Percentiles rank a stretch among this genome's conserved stretches.
These are phyloP conservation scores for Bromus sterilis DNA, from an alignment of 176 grass and related monocot species.

Conservation along the genomic window DNA sequence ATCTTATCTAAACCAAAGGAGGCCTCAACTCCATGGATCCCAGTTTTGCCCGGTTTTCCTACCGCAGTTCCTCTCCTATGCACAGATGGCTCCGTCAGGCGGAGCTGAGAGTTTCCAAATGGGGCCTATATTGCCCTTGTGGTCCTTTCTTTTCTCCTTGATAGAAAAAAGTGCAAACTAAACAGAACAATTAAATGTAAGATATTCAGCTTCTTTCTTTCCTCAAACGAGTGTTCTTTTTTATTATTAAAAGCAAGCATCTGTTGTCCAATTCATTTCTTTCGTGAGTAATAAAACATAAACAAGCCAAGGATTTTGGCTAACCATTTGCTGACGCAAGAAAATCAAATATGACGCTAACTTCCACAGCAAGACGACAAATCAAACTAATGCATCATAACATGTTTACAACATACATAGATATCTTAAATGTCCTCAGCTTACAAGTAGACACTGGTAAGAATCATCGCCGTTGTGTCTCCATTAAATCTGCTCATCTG, in stretches of 20 bases:
- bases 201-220: neutral
- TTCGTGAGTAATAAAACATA: neutral
- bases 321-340: neutral
- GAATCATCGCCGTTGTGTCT: conserved; percentile 1
- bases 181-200: neutral
- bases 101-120: too few relatives aligned
- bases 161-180: neutral
- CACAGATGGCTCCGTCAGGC: too few relatives aligned
- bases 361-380: neutral
- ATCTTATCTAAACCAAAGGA: too few relatives aligned
- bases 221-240: neutral
- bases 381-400: neutral
- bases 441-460: neutral
- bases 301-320: neutral
- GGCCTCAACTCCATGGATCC: too few relatives aligned
- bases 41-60: too few relatives aligned
- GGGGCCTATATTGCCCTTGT: too few relatives aligned
- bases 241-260: neutral
- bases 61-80: too few relatives aligned
- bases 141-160: neutral
- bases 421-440: neutral
- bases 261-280: too few relatives aligned
- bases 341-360: neutral
- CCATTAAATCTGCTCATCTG: conserved; percentile 80
- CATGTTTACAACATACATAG: conserved; percentile 3